Conservation (phyloP, 1,284 basidiomycete species). For the Neotropicomus parvogracilis region DNA sequence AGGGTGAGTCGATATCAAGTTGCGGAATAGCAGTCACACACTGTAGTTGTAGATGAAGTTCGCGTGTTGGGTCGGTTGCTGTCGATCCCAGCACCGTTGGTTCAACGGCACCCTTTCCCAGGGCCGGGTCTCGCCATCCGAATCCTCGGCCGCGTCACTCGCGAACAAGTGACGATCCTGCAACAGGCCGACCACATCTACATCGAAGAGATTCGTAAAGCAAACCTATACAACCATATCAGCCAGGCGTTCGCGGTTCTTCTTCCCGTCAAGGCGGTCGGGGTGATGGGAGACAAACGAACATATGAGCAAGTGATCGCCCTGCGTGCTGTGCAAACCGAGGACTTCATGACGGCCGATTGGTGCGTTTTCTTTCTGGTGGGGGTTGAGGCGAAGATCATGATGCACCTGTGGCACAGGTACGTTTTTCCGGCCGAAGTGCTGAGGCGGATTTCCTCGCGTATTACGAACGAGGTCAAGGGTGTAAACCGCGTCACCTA, state of each 20-base stretch:
- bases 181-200: slow-evolving; percentile 96
- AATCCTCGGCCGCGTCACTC: slow-evolving; percentile 92
- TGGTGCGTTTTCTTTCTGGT: slow-evolving; percentile 51
- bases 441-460: slow-evolving; percentile 87
- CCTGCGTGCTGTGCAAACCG: slow-evolving; percentile 86
- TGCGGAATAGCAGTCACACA: background rate
- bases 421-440: slow-evolving; percentile 94
- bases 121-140: slow-evolving; percentile 99
- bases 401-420: slow-evolving; percentile 39
- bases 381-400: background rate
- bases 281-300: slow-evolving; percentile 95
- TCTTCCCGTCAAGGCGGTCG: slow-evolving; percentile 94
- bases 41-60: slow-evolving; percentile 76
- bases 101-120: slow-evolving; percentile 98
- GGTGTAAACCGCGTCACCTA: slow-evolving; percentile 94
- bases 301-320: slow-evolving; percentile 98
- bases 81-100: slow-evolving; percentile 88
- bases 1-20: slow-evolving; percentile 57
- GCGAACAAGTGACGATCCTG: slow-evolving; percentile 90
- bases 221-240: slow-evolving; percentile 91
- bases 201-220: slow-evolving; percentile 95
- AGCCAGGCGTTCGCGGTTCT: slow-evolving; percentile 97
- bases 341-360: slow-evolving; percentile 98
- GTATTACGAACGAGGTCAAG: slow-evolving; percentile 96
- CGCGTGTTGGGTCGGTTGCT: slow-evolving; percentile 89